Base-by-base conservation (phyloP, 2,329 filamentous ascomycete genomes). In the Fusarium citri region DNA sequence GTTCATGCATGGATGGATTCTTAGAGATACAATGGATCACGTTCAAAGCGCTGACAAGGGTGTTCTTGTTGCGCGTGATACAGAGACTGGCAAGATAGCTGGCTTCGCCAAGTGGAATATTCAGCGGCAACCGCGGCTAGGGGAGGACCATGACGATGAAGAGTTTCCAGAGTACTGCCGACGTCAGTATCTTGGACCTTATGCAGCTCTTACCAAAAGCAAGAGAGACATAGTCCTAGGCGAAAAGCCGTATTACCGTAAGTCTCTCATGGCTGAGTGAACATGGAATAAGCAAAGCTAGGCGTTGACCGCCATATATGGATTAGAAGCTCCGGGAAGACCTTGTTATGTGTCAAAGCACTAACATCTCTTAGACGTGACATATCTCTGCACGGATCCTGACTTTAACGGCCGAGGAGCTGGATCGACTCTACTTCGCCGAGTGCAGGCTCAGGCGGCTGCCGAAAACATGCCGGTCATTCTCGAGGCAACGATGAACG, bases 331-430 rank as follows among this genome's bases (percentile, higher is more conserved):
- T 55, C 20, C 30, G 15, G 15, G 28, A 16, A 30, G 43, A 15
- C 14, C 20, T 40, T 42, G 48, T 23, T 56, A 37, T 30, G 54
- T 54, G n/a, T 26, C 49, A 41, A 20, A 51, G n/a, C 45, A 59
- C 68, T 69, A 54, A 70, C 50, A 48, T 48, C 22, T 56, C n/a
- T 45, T 65, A 79, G 80, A 81, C 56, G 76, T 81, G 34, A 77
- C 78, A 41, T 83, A 81, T 66, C 72, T 83, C 55, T 83, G 81
- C 69, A 79, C 78, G 25, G 74, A 80, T 66, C 79, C 79, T 22
- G 66, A 64, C 34, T 80, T 76, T 62, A 75, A 76, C 26, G 75
- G 80, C 15, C 77, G 67, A 55, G 81, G 81, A 37, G 79, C 78
- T 23, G 81, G 79, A 8, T 76, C 78, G 25, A 55, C 66, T 22